Base-by-base conservation (phyloP, 129 eudicot species). In the Artemisia argyi region DNA sequence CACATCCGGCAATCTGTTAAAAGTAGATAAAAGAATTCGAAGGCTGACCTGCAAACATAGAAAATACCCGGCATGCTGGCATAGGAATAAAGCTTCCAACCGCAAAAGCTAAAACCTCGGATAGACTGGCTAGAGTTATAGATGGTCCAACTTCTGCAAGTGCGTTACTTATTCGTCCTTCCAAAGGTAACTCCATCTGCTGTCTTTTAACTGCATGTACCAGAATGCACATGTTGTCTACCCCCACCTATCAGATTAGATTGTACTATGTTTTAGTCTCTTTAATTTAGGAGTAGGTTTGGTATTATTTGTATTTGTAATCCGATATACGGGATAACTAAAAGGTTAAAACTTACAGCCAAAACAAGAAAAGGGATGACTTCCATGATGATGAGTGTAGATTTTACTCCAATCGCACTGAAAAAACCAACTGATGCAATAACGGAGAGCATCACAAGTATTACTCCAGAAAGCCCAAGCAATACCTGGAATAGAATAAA, bases 81-180 rank as follows among this genome's bases (percentile, higher is more conserved):
- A 95, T 91, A 30, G 97, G 99, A 74, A 95, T 95, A 82, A 95
- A 90, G 82, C 96, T 88, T 72, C 99, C 99, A 73, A 95, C 99
- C 50, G 99, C 91, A 83, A 95, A 95, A 48, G 99, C 99, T 69
- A 95, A 72, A 56, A 95, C 85, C 82, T 95, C 99, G 35, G 99
- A 83, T 5, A 90, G 76, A 81, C 99, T 95, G n/a, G 99, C 99
- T 20, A 95, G 88, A 68, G 99, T 88, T 66, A 95, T 90, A 55
- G 99, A 95, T 47, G 99, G 99, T 49, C 99, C 99, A 62, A 95
- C 99, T 84, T 95, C 99, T 61, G 85, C 97, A 65, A 95, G 97
- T 69, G 99, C 99, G 69, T 86, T 95, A 66, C 99, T 88, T 72
- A 95, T 88, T 47, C 99, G 88, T 39, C 86, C 95, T 80, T 95